Evolutionary conservation across 1,284 basidiomycete species (phyloP).

Genomic region (Sporisorium exsertum): DNA sequence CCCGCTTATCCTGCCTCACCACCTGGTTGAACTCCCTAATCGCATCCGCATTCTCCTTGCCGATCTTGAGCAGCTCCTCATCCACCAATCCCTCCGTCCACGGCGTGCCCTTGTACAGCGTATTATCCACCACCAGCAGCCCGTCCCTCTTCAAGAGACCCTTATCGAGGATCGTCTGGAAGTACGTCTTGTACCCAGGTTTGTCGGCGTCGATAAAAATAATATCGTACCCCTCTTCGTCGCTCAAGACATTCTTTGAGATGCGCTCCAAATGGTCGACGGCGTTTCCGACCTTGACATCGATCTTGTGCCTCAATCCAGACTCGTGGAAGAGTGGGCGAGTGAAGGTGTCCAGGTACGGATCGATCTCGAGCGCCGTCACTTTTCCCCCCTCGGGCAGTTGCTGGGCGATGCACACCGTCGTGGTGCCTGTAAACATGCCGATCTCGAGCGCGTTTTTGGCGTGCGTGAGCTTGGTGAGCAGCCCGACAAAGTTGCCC

Average conservation of each 20-base stretch:
- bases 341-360: conserved; percentile 61
- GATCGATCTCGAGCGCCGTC: conserved; percentile 67
- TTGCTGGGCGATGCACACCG: conserved; percentile 52
- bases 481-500: conserved; percentile 53
- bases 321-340: conserved; percentile 62
- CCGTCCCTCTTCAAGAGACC: conserved; percentile 57
- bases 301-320: conserved; percentile 60
- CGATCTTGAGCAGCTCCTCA: conserved; percentile 28
- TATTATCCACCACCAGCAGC: conserved; percentile 67
- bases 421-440: conserved; percentile 63
- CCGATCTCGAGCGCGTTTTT: conserved; percentile 59
- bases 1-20: conserved; percentile 58
- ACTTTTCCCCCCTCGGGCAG: conserved; percentile 54
- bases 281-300: conserved; percentile 62
- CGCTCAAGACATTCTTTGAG: conserved; percentile 26
- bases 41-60: conserved; percentile 51
- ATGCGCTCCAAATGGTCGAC: conserved; percentile 52
- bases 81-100: conserved; percentile 40
- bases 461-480: conserved; percentile 44
- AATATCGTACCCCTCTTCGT: conserved; percentile 64
- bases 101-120: conserved; percentile 64
- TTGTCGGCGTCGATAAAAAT: conserved; percentile 70
- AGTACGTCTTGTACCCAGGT: conserved; percentile 62
- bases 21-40: conserved; percentile 63
- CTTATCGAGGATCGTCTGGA: conserved; percentile 56